Evolutionary conservation across 176 grass and related monocot genomes (phyloP).

Genomic region (Tillandsia leiboldiana): DNA sequence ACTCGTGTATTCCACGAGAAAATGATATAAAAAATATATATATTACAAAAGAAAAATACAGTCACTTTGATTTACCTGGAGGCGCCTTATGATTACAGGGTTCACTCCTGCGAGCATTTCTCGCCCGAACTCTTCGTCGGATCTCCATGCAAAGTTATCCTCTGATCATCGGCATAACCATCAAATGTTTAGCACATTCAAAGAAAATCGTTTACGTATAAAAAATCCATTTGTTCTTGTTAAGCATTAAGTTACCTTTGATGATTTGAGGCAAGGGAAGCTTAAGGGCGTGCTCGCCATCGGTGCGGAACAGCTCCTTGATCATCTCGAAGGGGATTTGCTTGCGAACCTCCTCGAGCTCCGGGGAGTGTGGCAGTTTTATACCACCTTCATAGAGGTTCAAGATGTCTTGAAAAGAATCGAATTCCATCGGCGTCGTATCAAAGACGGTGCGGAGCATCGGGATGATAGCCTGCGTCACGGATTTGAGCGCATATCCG

Average conservation of each 20-base stretch:
- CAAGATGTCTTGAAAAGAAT: slow-evolving; percentile 68
- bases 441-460: slow-evolving; percentile 29
- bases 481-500: slow-evolving; percentile 48
- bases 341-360: slow-evolving; percentile 33
- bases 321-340: slow-evolving; percentile 46
- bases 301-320: slow-evolving; percentile 41
- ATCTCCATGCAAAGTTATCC: slow-evolving; percentile 65
- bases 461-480: slow-evolving; percentile 47
- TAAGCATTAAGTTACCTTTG: slow-evolving; percentile 25
- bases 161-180: slow-evolving; percentile 17
- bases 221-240: not conserved
- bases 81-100: slow-evolving; percentile 56
- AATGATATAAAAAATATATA: too few relatives aligned
- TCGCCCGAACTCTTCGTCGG: slow-evolving; percentile 75
- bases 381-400: slow-evolving; percentile 52
- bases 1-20: too few relatives aligned
- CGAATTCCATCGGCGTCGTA: slow-evolving; percentile 38
- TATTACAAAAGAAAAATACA: too few relatives aligned
- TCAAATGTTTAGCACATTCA: not conserved
- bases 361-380: slow-evolving; percentile 22
- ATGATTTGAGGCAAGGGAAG: slow-evolving; percentile 69
- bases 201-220: not conserved
- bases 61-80: slow-evolving; percentile 33
- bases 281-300: slow-evolving; percentile 43
- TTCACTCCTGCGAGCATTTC: slow-evolving; percentile 94